Percentiles rank a stretch among this genome's conserved stretches.
These are phyloP conservation scores for Grigorovia humatica DNA, from an alignment of 805 yeast genomes.

Conservation along the genomic window DNA sequence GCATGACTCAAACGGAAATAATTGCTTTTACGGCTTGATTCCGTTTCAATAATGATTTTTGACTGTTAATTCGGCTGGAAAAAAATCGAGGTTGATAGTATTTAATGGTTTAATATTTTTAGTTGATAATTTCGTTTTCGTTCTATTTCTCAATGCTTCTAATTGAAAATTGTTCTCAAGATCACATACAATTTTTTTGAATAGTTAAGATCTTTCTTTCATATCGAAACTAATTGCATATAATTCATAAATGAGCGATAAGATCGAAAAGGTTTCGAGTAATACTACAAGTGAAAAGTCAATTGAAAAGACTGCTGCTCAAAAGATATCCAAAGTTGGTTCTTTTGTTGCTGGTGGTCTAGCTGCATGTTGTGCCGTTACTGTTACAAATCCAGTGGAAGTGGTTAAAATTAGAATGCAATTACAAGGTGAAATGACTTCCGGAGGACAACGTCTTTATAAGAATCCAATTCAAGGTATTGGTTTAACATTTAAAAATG, in stretches of 20 bases:
- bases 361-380: constrained; percentile 97
- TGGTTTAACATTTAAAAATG: constrained; percentile 57
- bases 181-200: too few species aligned
- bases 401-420: constrained; percentile 94
- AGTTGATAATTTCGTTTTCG: neutral
- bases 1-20: neutral
- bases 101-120: neutral
- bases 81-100: neutral
- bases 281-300: constrained; percentile 26
- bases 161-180: neutral
- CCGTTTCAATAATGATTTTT: neutral
- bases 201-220: too few species aligned
- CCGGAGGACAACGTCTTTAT: constrained; percentile 46
- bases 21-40: neutral
- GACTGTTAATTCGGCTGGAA: neutral
- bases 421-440: constrained; percentile 80
- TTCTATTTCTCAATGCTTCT: neutral
- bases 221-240: too few species aligned
- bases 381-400: constrained; percentile 93
- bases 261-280: constrained; percentile 14
- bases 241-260: neutral
- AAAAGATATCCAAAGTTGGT: constrained; percentile 53
- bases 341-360: constrained; percentile 85
- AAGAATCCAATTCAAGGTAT: constrained; percentile 83
- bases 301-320: constrained; percentile 38